Conservation (phyloP, 495 filamentous ascomycete genomes). For the Neurospora sp. region DNA sequence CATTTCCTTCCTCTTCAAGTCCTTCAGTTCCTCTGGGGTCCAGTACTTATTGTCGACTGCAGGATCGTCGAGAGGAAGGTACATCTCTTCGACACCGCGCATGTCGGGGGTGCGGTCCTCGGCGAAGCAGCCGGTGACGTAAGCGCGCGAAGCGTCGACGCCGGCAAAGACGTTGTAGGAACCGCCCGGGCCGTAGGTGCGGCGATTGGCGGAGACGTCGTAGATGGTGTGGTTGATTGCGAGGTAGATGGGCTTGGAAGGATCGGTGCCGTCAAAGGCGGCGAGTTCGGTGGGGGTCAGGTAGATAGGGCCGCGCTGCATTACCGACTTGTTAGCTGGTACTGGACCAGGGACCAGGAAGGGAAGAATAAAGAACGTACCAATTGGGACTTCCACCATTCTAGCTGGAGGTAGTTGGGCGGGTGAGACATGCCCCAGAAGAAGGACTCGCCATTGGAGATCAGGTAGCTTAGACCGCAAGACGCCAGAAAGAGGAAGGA, state of each 20-base stretch:
- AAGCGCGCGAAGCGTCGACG: constrained; percentile 76
- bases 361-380: constrained; percentile 32
- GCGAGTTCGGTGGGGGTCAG: constrained; percentile 67
- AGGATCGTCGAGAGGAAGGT: constrained; percentile 62
- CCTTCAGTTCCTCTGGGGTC: constrained; percentile 43
- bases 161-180: constrained; percentile 83
- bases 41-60: constrained; percentile 36
- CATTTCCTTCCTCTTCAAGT: constrained; percentile 42
- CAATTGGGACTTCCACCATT: constrained; percentile 51
- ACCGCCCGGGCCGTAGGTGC: constrained; percentile 82
- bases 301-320: constrained; percentile 31
- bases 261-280: constrained; percentile 69
- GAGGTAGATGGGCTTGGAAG: constrained; percentile 71
- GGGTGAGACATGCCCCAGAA: constrained; percentile 44
- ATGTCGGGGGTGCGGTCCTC: constrained; percentile 75
- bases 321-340: constrained; percentile 5
- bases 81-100: constrained; percentile 82
- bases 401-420: constrained; percentile 56
- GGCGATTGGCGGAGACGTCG: constrained; percentile 69
- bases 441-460: constrained; percentile 59
- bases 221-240: constrained; percentile 91
- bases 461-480: constrained; percentile 65
- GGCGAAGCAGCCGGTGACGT: constrained; percentile 93
- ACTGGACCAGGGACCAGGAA: neutral
- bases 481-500: constrained; percentile 59